A percentile compares a stretch with the other conserved stretches of the same genome.
These are phyloP conservation scores for Jamesozyma piceae DNA, from an alignment of 805 yeast species.

Conservation along the genomic window DNA sequence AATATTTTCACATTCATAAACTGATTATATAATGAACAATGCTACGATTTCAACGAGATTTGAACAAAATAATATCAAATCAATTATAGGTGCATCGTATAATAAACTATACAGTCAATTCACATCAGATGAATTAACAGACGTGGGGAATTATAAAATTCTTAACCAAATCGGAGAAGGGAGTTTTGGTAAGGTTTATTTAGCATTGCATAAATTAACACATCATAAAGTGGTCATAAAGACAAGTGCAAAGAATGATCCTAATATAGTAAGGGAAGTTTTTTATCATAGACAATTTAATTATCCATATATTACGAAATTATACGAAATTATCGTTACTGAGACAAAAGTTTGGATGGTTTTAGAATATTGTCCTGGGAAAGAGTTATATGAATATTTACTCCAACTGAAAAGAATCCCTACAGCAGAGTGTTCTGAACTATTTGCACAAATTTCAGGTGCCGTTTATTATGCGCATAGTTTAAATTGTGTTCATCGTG, in stretches of 20 bases:
- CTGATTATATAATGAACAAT: neutral
- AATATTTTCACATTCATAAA: too few relatives aligned
- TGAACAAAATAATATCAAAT: slow-evolving; percentile 27
- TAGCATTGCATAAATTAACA: slow-evolving; percentile 71
- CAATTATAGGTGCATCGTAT: slow-evolving; percentile 51
- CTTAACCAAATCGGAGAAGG: slow-evolving; percentile 79
- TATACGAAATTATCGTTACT: slow-evolving; percentile 79
- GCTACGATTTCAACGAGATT: slow-evolving; percentile 12
- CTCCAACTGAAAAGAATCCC: slow-evolving; percentile 44
- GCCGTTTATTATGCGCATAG: slow-evolving; percentile 65
- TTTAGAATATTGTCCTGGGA: slow-evolving; percentile 80
- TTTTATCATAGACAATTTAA: slow-evolving; percentile 77
- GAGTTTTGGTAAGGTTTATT: slow-evolving; percentile 82
- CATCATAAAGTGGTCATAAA: slow-evolving; percentile 76
- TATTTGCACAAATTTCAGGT: slow-evolving; percentile 55
- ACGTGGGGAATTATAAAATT: slow-evolving; percentile 75
- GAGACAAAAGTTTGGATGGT: slow-evolving; percentile 79
- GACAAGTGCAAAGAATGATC: slow-evolving; percentile 66
- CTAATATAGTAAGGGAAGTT: slow-evolving; percentile 82
- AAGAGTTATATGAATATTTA: slow-evolving; percentile 62
- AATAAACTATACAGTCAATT: slow-evolving; percentile 47
- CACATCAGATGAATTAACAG: slow-evolving; percentile 40
- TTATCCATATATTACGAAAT: slow-evolving; percentile 73
- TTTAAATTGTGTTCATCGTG: slow-evolving; percentile 73
- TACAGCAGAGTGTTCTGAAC: slow-evolving; percentile 38